Conservation (phyloP, 139 green algal species). For the Zygnema cylindricum region DNA sequence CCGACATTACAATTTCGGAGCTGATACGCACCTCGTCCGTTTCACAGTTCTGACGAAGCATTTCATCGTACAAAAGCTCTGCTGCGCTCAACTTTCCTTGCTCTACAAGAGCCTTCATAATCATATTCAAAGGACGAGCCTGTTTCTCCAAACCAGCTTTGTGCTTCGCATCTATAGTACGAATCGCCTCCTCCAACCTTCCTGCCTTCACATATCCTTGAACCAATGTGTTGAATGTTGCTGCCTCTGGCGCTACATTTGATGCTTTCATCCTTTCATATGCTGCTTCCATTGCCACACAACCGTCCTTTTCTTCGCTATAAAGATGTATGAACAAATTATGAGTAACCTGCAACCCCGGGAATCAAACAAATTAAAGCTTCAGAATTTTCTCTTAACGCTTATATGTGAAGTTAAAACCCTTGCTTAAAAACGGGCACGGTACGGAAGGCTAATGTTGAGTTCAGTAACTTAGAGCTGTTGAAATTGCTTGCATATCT, state of each 20-base stretch:
- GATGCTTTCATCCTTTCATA: not conserved
- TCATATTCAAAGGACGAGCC: not conserved
- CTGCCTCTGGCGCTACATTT: not conserved
- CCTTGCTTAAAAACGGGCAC: too few species aligned
- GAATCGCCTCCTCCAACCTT: not conserved
- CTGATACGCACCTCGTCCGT: not conserved
- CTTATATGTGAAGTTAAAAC: too few species aligned
- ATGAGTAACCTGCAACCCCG: not conserved
- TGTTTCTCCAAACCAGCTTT: not conserved
- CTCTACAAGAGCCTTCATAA: constrained; percentile 2
- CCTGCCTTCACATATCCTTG: constrained; percentile 14
- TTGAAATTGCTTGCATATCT: too few species aligned
- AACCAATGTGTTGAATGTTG: constrained; percentile 12
- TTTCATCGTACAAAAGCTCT: not conserved
- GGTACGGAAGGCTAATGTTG: too few species aligned
- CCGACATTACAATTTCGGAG: too few species aligned
- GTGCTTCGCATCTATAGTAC: constrained; percentile 11
- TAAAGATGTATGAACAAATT: not conserved
- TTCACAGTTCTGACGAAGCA: not conserved
- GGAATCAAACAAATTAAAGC: too few species aligned
- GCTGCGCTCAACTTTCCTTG: not conserved
- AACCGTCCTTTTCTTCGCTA: not conserved
- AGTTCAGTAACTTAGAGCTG: too few species aligned
- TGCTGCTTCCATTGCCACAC: not conserved
- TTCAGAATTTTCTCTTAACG: too few species aligned